Evolutionary conservation across 2,329 filamentous ascomycete species (phyloP), one percentile per base, ranked within the genome.

Genomic region (Diaporthe sp.): DNA sequence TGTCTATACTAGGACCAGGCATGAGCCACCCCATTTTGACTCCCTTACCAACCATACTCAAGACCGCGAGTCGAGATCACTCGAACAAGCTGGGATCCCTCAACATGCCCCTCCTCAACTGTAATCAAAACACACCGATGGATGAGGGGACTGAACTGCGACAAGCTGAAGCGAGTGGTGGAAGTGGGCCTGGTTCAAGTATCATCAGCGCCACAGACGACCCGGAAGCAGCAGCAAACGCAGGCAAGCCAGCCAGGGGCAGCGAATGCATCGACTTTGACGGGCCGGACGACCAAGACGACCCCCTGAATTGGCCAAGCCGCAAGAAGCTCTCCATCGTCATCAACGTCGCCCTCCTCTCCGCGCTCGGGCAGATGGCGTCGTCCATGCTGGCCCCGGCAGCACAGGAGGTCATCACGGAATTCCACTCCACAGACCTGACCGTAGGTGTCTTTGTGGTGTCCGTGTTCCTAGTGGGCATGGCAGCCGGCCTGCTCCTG

Each of bases 171-270:
- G 13, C 28, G 1, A 10, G 4, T 12, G 1, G 1, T 22, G 31
- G 55, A 17, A 22, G 17, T 17, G 55, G 28, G 20, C 55, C 28
- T 6, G 17, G 55, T 13, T 58, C 55, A 17, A 58, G 55, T 9
- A 58, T 34, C 28, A 58, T 28, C 55, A 58, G 55, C 17, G 55
- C 31, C 55, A 22, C 55, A 58, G 55, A 58, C 55, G 55, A 58
- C 31, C 17, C 31, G 31, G 55, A 34, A 44, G 42, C 42, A 9
- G 17, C 55, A 37, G 55, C 6, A 8, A 34, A 13, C 9, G 6
- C 31, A 34, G 7, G 9, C 17, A 58, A 22, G 31, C 1, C 31
- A 20, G 31, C 31, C 17, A 58, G 28, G 7, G 7, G 9, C 17
- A 22, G 17, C 55, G 17, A 37, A 28, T 34, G 28, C 28, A 34